Conservation (phyloP, 257 asterid genomes). For the Solanum chiquidenum region DNA sequence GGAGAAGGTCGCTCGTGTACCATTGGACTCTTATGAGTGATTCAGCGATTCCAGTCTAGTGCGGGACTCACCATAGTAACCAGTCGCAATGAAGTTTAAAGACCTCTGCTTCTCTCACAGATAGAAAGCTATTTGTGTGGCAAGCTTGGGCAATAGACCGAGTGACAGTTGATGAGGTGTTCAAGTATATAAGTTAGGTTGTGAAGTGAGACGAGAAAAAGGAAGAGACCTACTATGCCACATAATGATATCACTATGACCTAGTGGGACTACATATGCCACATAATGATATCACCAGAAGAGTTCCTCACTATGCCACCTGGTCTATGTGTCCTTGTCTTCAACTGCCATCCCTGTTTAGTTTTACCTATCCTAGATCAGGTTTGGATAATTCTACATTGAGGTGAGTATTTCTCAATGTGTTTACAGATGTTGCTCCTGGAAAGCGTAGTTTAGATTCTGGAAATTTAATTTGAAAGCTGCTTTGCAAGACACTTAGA, state of each 20-base stretch:
- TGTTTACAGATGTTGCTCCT: neutral
- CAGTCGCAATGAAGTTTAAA: constrained; percentile 1
- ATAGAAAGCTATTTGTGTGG: neutral
- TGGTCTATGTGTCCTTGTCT: neutral
- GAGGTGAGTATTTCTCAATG: neutral
- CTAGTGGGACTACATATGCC: neutral
- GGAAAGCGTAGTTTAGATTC: neutral
- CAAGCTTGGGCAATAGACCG: neutral
- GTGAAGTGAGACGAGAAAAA: neutral
- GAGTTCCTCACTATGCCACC: neutral
- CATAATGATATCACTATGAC: too few relatives aligned
- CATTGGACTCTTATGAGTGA: neutral
- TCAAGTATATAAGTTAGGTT: too few relatives aligned
- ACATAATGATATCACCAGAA: neutral
- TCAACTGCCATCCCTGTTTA: neutral
- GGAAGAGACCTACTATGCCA: neutral
- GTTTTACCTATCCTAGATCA: neutral
- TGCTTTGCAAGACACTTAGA: neutral
- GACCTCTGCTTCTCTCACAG: neutral
- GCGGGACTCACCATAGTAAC: neutral
- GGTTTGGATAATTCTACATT: neutral
- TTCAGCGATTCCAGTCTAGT: neutral
- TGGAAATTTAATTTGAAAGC: neutral
- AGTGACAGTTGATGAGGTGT: neutral
- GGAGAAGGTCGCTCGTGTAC: neutral